phyloP scores from a whole-genome alignment of 768 basidiomycete genomes.

The Serpula lacrymans region DNA sequence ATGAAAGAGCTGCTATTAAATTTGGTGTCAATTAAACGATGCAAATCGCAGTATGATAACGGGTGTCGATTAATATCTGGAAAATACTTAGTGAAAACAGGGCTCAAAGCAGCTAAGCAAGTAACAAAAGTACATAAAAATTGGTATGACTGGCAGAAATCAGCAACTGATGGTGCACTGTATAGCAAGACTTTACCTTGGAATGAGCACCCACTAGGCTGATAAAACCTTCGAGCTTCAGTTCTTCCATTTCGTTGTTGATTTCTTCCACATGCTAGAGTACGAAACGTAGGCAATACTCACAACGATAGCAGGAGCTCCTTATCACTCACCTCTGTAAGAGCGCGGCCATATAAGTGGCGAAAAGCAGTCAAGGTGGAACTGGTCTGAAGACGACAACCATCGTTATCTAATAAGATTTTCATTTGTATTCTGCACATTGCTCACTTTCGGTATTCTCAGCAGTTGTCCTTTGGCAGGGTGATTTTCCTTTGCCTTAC shows the following conservation, averaged over 20 bases:
- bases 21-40: conserved; percentile 58
- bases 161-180: conserved; percentile 3
- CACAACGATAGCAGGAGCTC: conserved; percentile 6
- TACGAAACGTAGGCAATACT: conserved; percentile 4
- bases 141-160: conserved; percentile 63
- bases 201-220: conserved; percentile 72
- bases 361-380: conserved; percentile 68
- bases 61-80: conserved; percentile 83
- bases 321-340: conserved; percentile 54
- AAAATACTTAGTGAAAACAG: conserved; percentile 5
- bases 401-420: background rate
- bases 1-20: conserved; percentile 71
- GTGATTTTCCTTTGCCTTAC: conserved; percentile 32
- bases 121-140: conserved; percentile 64
- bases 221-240: conserved; percentile 78
- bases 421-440: background rate
- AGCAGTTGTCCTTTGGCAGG: conserved; percentile 45
- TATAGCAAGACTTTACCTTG: conserved; percentile 47
- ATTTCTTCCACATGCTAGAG: conserved; percentile 69
- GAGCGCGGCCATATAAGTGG: conserved; percentile 67
- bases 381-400: conserved; percentile 46
- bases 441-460: conserved; percentile 63
- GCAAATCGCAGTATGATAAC: conserved; percentile 61
- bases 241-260: conserved; percentile 40
- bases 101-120: conserved; percentile 2